Evolutionary conservation across 1,284 basidiomycete species (phyloP), one percentile per base, ranked within the genome.

Genomic region (Ceratobasidium sp.): DNA sequence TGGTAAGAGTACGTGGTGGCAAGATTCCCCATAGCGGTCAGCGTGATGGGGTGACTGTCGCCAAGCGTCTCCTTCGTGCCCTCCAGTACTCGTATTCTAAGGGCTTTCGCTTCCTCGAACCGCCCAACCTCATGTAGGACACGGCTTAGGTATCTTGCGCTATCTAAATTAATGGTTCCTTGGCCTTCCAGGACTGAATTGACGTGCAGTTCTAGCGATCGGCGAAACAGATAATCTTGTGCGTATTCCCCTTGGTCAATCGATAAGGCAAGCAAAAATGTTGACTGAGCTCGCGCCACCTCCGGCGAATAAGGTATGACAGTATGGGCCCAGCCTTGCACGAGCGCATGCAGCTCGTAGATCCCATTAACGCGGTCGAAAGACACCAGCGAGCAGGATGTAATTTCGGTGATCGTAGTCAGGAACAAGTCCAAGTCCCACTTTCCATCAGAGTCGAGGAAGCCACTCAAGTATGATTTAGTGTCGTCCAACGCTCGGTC

Each of bases 1-100:
- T 46, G 61, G 41, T 27, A 0, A 0, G 24, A 51, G 56, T 75
- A 71, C 4, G 16, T 71, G 0, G 1, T 24, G 13, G 66, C 74
- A 27, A 75, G 46, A 11, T 51, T 51, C 14, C n/a, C 16, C 49
- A 56, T 61, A 6, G 63, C 63, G 54, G 5, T 13, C 27, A 74
- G 13, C 7, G 48, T 66, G 49, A 37, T 29, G 24, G 49, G 73
- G 54, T 74, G 73, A 1, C 66, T 14, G 24, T 39, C 31, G 4
- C 73, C 63, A 11, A 65, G 34, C 5, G 56, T 7, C 34, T 43
- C 22, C 31, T 56, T 64, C 53, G n/a, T 43, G 2, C 39, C 37
- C 27, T 43, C 29, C 14, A 63, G 29, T 27, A 65, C 71, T 14
- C 65, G 58, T 7, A 22, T 39, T 9, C 34, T 11, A 8, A 74